Base-by-base conservation (phyloP, 192 early-diverging fungal species). In the Podila epigama region DNA sequence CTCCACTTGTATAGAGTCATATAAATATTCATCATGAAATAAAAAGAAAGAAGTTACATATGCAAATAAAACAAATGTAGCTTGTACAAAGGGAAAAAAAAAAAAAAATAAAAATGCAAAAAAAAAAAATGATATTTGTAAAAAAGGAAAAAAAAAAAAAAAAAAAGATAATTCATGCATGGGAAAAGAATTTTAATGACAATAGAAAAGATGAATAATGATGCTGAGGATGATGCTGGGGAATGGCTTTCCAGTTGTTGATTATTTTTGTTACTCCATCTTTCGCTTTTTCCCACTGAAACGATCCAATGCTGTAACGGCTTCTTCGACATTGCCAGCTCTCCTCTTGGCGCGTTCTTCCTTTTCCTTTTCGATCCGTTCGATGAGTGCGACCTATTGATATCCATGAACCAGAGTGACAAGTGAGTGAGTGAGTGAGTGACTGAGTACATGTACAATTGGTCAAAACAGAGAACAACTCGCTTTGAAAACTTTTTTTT, bases 221-320 rank as follows among this genome's bases (percentile, higher is more conserved):
- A n/a, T n/a, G n/a, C n/a, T n/a, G n/a, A n/a, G n/a, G n/a, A n/a
- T n/a, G n/a, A n/a, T n/a, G n/a, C n/a, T n/a, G n/a, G n/a, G n/a
- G n/a, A n/a, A n/a, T n/a, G n/a, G n/a, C n/a, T n/a, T n/a, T n/a
- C n/a, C n/a, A n/a, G n/a, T n/a, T n/a, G n/a, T n/a, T n/a, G n/a
- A n/a, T n/a, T n/a, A n/a, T n/a, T n/a, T n/a, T n/a, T n/a, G n/a
- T 48, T 48, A 48, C 44, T 48, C 44, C 55, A 77, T 34, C 51
- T 79, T 82, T 57, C 75, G 63, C 66, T 70, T 79, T 59, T 83
- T 83, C 54, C 70, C 70, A 36, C 65, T 68, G 69, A 92, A 92
- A 32, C 88, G 82, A 75, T 92, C 91, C 65, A 92, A 37, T 10
- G 89, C 87, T 48, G 87, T 87, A 51, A 85, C 81, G 54, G 85